Evolutionary conservation across 1,139 yeast species (phyloP), one percentile per base, ranked within the genome.

Genomic region (Keqinozyma sinolaborantium): DNA sequence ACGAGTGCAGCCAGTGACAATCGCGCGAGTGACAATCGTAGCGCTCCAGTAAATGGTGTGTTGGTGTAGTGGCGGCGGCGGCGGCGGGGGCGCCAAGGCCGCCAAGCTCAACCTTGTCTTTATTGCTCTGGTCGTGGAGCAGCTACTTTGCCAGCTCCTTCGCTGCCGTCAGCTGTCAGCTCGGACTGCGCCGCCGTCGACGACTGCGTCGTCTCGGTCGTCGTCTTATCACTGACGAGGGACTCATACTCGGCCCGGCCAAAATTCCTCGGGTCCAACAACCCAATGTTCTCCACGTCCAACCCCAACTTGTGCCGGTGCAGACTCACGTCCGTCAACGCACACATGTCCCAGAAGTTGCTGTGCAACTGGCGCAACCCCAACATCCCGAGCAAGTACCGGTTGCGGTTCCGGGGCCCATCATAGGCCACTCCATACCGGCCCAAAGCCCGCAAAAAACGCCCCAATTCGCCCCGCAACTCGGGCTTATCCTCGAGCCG

Each of bases 341-440:
- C 52, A 39, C 72, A 63, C 28, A 53, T 46, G 6, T 58, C 67
- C 73, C 73, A 69, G 33, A 69, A 68, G n/a, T 63, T 47, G 10
- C 48, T 36, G 40, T 67, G 68, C 18, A 67, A 43, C 5, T 62
- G 64, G 10, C 42, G 41, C 30, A 57, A 49, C 26, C 49, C 51
- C 23, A 49, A 36, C 16, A 48, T 31, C 14, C 40, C 37, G n/a
- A 40, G 16, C 28, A 55, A 42, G 34, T 55, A 60, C 25, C 35
- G 44, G 35, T 44, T 45, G 18, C 40, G 33, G 21, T 18, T 7
- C 10, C 21, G n/a, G 25, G 13, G 24, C 21, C 35, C 11, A 15
- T 32, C 16, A 10, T 25, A 6, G 33, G 14, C 30, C 30, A 30
- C 20, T 14, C 38, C 31, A 9, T 40, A 44, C 6, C 42, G 45